These are phyloP conservation scores for Trichopus zeylanicus DNA, from an alignment of 116 monocot species.

Conservation along the genomic window DNA sequence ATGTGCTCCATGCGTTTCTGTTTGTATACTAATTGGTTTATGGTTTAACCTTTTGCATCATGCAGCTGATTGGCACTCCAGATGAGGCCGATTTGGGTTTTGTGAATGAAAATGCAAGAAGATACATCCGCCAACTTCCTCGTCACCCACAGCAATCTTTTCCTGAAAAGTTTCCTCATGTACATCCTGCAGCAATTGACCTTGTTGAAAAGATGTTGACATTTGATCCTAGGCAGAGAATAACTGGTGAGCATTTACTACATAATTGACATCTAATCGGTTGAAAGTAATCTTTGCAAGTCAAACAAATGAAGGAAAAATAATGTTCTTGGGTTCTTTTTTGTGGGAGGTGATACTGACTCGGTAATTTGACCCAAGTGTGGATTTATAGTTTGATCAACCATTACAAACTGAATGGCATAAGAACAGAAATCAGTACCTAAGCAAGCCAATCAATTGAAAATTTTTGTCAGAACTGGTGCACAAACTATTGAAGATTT, in stretches of 20 bases:
- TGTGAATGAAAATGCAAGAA: constrained; percentile 72
- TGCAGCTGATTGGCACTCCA: constrained; percentile 77
- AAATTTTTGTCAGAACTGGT: too few relatives aligned
- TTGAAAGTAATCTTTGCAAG: too few relatives aligned
- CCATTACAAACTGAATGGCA: too few relatives aligned
- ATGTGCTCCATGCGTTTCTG: neutral
- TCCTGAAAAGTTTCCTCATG: constrained; percentile 61
- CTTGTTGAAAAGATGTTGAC: constrained; percentile 72
- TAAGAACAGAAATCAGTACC: too few relatives aligned
- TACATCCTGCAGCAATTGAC: constrained; percentile 61
- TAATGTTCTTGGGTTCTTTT: too few relatives aligned
- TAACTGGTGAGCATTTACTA: constrained; percentile 44
- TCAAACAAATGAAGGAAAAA: too few relatives aligned
- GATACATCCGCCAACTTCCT: constrained; percentile 57
- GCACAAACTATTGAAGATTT: too few relatives aligned
- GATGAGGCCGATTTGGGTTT: constrained; percentile 55
- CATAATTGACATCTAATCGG: too few relatives aligned
- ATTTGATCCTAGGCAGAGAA: constrained; percentile 70
- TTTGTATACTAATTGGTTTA: neutral
- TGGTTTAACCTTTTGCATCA: neutral
- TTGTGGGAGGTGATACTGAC: too few relatives aligned
- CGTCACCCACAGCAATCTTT: constrained; percentile 49
- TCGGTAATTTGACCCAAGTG: too few relatives aligned
- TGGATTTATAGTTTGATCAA: too few relatives aligned
- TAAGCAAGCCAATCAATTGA: too few relatives aligned